Evolutionary conservation across 768 basidiomycete genomes (phyloP).

Genomic region (Fistulinella prunicolor): DNA sequence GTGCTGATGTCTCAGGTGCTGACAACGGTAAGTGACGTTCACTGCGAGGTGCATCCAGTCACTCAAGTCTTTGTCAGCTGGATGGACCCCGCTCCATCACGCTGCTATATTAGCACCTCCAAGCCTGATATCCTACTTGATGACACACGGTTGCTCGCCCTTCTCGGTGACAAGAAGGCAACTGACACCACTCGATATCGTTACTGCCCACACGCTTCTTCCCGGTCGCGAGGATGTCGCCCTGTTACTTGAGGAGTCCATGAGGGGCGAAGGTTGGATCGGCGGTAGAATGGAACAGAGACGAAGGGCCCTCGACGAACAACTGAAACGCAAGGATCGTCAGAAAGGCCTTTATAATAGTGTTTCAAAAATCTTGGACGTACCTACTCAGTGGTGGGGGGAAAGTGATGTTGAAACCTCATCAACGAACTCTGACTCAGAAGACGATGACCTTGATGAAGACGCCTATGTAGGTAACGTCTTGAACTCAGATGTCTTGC

Average conservation of each 20-base stretch:
- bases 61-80: constrained; percentile 48
- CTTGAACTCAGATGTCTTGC: neutral
- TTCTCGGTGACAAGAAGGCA: constrained; percentile 73
- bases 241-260: constrained; percentile 83
- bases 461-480: constrained; percentile 44
- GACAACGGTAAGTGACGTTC: constrained; percentile 55
- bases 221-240: constrained; percentile 85
- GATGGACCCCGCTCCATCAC: constrained; percentile 95
- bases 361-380: constrained; percentile 53
- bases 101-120: constrained; percentile 87
- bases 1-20: constrained; percentile 57
- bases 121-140: constrained; percentile 85
- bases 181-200: constrained; percentile 84
- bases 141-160: constrained; percentile 89
- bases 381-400: constrained; percentile 67
- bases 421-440: constrained; percentile 45
- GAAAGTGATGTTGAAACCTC: constrained; percentile 43
- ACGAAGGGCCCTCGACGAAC: constrained; percentile 57
- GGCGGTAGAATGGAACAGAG: constrained; percentile 73
- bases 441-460: constrained; percentile 49
- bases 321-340: constrained; percentile 49
- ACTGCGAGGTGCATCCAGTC: neutral
- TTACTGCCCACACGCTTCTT: constrained; percentile 77
- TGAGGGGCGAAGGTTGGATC: constrained; percentile 81
- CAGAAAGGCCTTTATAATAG: constrained; percentile 56